These are phyloP conservation scores for Cerrena zonata DNA, from an alignment of 1,284 basidiomycete species.

Conservation along the genomic window DNA sequence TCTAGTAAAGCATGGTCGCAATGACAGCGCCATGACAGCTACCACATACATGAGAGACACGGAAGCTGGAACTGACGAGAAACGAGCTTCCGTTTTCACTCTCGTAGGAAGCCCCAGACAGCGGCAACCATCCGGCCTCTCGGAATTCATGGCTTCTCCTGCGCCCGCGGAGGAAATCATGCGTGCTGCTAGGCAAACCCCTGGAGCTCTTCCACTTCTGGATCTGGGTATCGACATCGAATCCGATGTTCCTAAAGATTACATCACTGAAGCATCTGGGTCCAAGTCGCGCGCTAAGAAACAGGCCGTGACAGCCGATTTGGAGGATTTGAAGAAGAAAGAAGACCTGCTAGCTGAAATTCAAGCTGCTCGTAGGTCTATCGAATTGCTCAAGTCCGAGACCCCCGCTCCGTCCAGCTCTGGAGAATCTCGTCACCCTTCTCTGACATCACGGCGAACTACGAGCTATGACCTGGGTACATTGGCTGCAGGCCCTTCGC, in stretches of 20 bases:
- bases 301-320: constrained; percentile 37
- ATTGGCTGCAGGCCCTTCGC: constrained; percentile 43
- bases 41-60: constrained; percentile 28
- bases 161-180: constrained; percentile 52
- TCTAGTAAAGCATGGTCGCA: constrained; percentile 52
- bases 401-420: constrained; percentile 54
- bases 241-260: constrained; percentile 63
- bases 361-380: constrained; percentile 68
- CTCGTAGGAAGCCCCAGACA: constrained; percentile 46
- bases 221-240: constrained; percentile 71
- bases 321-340: constrained; percentile 59
- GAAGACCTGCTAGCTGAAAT: constrained; percentile 71
- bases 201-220: constrained; percentile 60
- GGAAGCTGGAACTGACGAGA: constrained; percentile 38
- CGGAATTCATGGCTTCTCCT: constrained; percentile 64
- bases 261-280: constrained; percentile 36
- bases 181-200: constrained; percentile 46
- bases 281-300: constrained; percentile 25
- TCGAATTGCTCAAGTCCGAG: constrained; percentile 66
- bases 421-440: constrained; percentile 57
- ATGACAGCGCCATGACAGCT: constrained; percentile 53
- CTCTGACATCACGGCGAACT: constrained; percentile 59
- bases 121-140: constrained; percentile 59
- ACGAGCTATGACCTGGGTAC: constrained; percentile 57
- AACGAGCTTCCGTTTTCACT: constrained; percentile 43